Evolutionary conservation across 2,329 filamentous ascomycete species (phyloP).

Genomic region (Didymosphaeria variabile): DNA sequence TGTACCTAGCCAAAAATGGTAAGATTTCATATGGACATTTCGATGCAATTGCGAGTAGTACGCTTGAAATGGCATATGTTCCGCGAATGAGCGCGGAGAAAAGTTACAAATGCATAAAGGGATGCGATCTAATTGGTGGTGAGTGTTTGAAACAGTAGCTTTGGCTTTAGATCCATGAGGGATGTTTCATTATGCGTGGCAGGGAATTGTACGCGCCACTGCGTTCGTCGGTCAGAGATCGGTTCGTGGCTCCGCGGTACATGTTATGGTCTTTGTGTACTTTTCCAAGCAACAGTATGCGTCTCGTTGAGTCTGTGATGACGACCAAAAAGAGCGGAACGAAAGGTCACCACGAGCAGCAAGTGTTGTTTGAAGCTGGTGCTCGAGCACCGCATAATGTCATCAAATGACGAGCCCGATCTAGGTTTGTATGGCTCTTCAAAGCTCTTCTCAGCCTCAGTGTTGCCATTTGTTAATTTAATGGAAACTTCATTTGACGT

Average conservation of each 20-base stretch:
- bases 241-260: background rate
- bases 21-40: background rate
- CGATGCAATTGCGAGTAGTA: background rate
- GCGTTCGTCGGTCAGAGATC: background rate
- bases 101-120: background rate
- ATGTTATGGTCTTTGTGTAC: background rate
- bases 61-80: background rate
- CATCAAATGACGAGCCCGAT: background rate
- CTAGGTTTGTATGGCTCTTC: background rate
- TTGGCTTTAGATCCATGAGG: conserved; percentile 1
- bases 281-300: background rate
- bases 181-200: conserved; percentile 3
- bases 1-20: background rate
- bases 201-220: background rate
- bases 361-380: background rate
- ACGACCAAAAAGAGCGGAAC: background rate
- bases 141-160: conserved; percentile 3
- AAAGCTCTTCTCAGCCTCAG: background rate
- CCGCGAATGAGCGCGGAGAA: background rate
- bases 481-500: background rate
- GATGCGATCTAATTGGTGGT: background rate
- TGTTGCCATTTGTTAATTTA: background rate
- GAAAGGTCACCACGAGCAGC: background rate
- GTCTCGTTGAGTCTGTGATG: background rate
- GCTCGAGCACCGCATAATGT: background rate